phyloP scores from a whole-genome alignment of 352 stramenopile species.

The Pythium pyrilobum region DNA sequence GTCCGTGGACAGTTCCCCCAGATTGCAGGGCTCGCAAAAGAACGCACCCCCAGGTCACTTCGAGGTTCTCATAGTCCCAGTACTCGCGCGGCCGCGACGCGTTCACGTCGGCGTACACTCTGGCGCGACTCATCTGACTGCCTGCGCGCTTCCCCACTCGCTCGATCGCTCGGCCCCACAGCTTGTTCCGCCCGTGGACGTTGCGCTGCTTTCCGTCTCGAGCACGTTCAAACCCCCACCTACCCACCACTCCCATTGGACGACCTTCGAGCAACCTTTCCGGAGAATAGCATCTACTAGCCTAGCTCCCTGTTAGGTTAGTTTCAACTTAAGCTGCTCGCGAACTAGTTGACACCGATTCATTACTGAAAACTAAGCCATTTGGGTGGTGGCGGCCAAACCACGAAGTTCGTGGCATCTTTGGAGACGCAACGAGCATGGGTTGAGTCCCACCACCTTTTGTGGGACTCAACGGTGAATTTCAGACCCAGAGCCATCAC shows the following conservation, averaged over 20 bases:
- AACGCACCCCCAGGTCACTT: constrained; percentile 92
- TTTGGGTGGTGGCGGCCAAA: no score
- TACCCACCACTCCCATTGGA: not conserved
- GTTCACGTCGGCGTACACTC: constrained; percentile 94
- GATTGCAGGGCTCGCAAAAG: not conserved
- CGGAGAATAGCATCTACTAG: not conserved
- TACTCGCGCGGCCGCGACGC: constrained; percentile 96
- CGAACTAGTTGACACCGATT: no score
- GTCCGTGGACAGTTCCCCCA: no score
- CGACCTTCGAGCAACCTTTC: constrained; percentile 10
- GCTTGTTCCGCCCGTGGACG: not conserved
- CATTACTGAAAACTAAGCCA: no score
- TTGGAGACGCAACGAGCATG: no score
- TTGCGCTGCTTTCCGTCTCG: not conserved
- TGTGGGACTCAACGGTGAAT: no score
- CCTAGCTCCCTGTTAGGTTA: no score
- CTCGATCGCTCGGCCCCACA: constrained; percentile 5
- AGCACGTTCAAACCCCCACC: constrained; percentile 2
- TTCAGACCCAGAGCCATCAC: no score
- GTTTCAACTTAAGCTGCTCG: no score
- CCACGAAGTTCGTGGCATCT: no score
- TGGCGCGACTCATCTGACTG: constrained; percentile 52
- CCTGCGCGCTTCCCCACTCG: not conserved
- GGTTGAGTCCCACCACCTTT: no score
- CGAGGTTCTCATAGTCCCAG: constrained; percentile 99